Percentiles rank a stretch among this genome's conserved stretches.
These are phyloP conservation scores for Trypanosomatidae sp. DNA, from an alignment of 208 protist genomes.

Conservation along the genomic window DNA sequence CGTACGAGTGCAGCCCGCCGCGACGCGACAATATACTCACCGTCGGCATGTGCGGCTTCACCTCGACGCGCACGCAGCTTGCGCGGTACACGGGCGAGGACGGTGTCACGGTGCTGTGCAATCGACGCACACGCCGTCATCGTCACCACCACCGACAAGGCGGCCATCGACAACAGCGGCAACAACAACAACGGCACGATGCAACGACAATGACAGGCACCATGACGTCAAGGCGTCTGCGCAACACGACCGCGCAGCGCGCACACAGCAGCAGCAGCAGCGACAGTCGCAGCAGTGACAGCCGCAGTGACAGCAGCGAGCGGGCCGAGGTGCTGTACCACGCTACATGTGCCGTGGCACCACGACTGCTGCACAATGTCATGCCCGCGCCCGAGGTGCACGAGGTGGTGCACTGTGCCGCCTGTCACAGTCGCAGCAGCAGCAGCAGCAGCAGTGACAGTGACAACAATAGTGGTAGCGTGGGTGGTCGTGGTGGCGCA, in stretches of 20 bases:
- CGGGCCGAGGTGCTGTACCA: constrained; percentile 12
- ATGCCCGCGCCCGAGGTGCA: constrained; percentile 60
- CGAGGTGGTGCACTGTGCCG: constrained; percentile 38
- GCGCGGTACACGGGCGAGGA: constrained; percentile 59
- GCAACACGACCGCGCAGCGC: neutral
- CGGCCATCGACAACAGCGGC: neutral
- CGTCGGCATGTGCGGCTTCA: constrained; percentile 61
- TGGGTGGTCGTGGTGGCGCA: too few species aligned
- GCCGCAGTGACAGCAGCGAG: neutral
- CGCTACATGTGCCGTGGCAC: constrained; percentile 35
- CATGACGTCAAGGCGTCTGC: neutral
- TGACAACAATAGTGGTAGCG: neutral
- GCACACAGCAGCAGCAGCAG: neutral
- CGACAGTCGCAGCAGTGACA: neutral
- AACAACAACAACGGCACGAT: neutral
- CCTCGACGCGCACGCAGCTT: constrained; percentile 39
- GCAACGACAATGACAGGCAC: neutral
- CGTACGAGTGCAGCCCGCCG: constrained; percentile 42
- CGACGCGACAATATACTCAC: constrained; percentile 68
- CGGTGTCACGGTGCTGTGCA: constrained; percentile 50
- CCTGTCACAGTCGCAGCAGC: neutral
- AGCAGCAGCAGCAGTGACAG: neutral
- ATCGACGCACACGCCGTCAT: constrained; percentile 13
- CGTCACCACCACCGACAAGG: constrained; percentile 1
- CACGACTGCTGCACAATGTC: constrained; percentile 64